Base-by-base conservation (phyloP, 129 eudicot species). In the Flaveria brownii region DNA sequence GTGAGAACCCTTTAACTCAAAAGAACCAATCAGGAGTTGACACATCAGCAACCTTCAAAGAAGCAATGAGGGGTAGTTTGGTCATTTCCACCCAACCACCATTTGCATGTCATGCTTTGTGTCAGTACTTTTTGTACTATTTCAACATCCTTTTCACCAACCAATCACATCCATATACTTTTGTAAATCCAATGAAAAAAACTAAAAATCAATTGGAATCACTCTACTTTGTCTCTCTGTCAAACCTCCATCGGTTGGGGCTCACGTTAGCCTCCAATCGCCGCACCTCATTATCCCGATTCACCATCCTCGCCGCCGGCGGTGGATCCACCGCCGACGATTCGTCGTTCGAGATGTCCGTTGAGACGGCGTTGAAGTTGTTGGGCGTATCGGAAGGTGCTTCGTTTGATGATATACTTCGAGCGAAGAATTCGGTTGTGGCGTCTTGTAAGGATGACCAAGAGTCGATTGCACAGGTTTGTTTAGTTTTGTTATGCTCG, bases 341-440 rank as follows among this genome's bases (percentile, higher is more conserved):
- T 47, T 90, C 89, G 16, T 89, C 96, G 45, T 90, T 75, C 71
- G 96, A 91, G 88, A 93, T 90, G 97, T 84, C 96, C 5, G 77
- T 88, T 60, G 96, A 93, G 64, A 93, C 78, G 56, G 96, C 97
- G 8, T 79, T 93, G 75, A 93, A 90, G 23, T 51, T 90, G 26
- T 59, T 93, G 74, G 98, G 97, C 9, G 92, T 93, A 6, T 88
- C 98, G 3, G 91, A 93, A 68, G 95, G 89, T 16, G 91, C 94
- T 16, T 82, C 92, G 17, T 90, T 93, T 69, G 97, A 93, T 28
- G 97, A 88, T 67, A 88, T 90, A 46, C 88, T 88, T 16, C 81
- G 91, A 59, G 97, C 96, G 62, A 91, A 91, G 84, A 90, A 88
- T 69, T 87, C 96, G 18, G 85, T 88, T 54, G 28, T 93, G 12